Base-by-base conservation (phyloP, 345 rosid genomes). In the Citrus inodora region DNA sequence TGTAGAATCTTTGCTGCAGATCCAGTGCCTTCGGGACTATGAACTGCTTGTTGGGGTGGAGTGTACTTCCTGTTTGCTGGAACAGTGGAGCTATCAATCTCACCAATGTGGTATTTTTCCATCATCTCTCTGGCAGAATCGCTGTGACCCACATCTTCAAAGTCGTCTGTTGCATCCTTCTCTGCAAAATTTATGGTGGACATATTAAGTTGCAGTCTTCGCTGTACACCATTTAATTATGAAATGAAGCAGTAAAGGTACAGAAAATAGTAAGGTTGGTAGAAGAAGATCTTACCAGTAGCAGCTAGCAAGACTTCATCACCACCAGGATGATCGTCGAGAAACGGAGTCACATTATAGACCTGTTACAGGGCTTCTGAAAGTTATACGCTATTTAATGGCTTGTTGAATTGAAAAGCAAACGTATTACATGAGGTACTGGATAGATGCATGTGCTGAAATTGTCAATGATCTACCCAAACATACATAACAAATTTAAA, bases 251-350 rank as follows among this genome's bases (percentile, higher is more conserved):
- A 68, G 55, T 65, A 16, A 30, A 48, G 59, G 40, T 33, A 56
- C 40, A 27, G 25, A 37, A 48, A 28, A 24, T 5, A 9, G 48
- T 42, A n/a, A 77, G 7, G 33, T 4, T 17, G 42, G 58, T 32
- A 19, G 6, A 76, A 17, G 51, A 2, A 9, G 24, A 66, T 27
- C 55, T 25, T 82, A 93, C 98, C 98, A 11, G 90, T 88, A 32
- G 89, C 86, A 70, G 92, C 90, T 61, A 95, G 86, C 83, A 95
- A 75, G 69, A 93, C 87, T 77, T 92, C 90, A 78, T 90, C 98
- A 67, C 98, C 98, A 53, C 95, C 95, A 38, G 94, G 97, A 84
- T 93, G 98, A 67, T 95, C 98, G 7, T 90, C 94, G 66, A 95
- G 87, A 84, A 92, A 95, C 46, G 76, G 59, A 60, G 94, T 90